phyloP scores from a whole-genome alignment of 176 grass and related monocot genomes.

The Zea luxurians region DNA sequence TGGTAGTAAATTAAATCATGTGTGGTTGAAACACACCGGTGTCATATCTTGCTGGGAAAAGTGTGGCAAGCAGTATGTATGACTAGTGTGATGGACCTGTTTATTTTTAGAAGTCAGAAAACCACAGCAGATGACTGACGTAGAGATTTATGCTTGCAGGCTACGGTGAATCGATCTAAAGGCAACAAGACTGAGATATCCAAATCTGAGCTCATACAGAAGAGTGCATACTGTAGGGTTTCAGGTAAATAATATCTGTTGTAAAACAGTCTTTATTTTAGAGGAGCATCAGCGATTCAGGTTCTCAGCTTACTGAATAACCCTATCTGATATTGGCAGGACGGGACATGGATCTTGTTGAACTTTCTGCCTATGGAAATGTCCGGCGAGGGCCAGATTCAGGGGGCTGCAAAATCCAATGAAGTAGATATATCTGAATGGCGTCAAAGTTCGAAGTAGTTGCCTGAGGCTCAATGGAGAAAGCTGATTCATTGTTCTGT shows the following conservation, averaged over 20 bases:
- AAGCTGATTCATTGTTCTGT: conserved; percentile 24
- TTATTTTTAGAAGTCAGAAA: conserved; percentile 18
- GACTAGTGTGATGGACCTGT: background rate
- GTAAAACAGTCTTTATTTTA: conserved; percentile 9
- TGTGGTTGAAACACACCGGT: background rate
- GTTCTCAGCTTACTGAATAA: conserved; percentile 14
- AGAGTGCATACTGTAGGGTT: conserved; percentile 95
- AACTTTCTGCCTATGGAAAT: conserved; percentile 90
- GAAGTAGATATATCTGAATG: conserved; percentile 35
- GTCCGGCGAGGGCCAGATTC: conserved; percentile 73
- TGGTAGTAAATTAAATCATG: background rate
- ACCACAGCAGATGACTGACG: conserved; percentile 16
- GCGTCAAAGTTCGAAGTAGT: conserved; percentile 19
- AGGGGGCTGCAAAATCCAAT: conserved; percentile 93
- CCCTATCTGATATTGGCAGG: conserved; percentile 50
- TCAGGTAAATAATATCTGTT: conserved; percentile 54
- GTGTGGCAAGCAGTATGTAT: conserved; percentile 4
- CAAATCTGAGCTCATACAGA: conserved; percentile 85
- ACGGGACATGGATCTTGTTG: conserved; percentile 90
- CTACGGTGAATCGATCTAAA: conserved; percentile 90
- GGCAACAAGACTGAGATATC: conserved; percentile 92
- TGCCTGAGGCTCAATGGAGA: conserved; percentile 14
- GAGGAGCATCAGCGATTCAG: conserved; percentile 20
- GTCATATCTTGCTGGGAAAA: background rate
- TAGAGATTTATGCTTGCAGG: conserved; percentile 47